Conservation (phyloP, 352 stramenopile species). For the Globisporangium irregulare region DNA sequence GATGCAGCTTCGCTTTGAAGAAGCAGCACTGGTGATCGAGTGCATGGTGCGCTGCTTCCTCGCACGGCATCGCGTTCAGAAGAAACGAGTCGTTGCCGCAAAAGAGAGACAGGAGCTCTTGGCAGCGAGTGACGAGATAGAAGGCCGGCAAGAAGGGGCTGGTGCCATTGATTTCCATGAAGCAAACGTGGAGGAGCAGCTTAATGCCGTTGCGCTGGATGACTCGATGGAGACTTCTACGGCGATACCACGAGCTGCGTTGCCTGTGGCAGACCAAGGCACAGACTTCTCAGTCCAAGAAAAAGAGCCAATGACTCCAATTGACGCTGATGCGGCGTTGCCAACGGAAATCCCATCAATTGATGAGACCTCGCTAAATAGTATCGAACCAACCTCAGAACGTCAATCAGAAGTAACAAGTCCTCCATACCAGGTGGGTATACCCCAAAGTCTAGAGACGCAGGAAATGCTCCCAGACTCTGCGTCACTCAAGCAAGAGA, state of each 20-base stretch:
- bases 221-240: not conserved
- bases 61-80: slow-evolving; percentile 23
- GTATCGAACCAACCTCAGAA: not conserved
- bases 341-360: not conserved
- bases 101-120: not conserved
- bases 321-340: not conserved
- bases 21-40: slow-evolving; percentile 15
- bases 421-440: not conserved
- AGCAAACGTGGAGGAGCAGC: not conserved
- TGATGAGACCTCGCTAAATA: not conserved
- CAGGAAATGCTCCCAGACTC: not conserved
- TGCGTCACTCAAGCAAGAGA: not conserved
- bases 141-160: not conserved
- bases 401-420: not conserved
- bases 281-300: not conserved
- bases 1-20: slow-evolving; percentile 16
- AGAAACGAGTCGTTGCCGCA: slow-evolving; percentile 12
- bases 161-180: not conserved
- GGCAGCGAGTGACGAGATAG: not conserved
- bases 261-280: not conserved
- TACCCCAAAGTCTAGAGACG: not conserved
- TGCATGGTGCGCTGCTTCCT: slow-evolving; percentile 21
- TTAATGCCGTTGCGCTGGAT: not conserved
- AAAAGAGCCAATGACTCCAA: not conserved
- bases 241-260: not conserved